Evolutionary conservation across 2,329 filamentous ascomycete species (phyloP).

Genomic region (Cylindrodendrum hubeiense): DNA sequence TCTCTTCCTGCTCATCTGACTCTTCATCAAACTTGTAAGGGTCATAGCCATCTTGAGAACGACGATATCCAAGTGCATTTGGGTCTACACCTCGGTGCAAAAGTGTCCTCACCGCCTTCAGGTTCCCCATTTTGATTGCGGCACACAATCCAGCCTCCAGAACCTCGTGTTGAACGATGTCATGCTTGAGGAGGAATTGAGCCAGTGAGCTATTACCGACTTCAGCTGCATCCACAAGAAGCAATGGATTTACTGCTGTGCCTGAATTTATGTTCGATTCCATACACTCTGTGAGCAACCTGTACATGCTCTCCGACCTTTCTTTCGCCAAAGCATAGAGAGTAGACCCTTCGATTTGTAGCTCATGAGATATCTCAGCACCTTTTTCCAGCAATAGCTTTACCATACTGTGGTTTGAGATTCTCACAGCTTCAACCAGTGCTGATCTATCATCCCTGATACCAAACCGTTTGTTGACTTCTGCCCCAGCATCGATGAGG

Average conservation of each 20-base stretch:
- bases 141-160: not conserved
- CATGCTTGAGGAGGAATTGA: not conserved
- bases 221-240: not conserved
- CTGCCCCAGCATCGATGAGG: not conserved
- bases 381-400: not conserved
- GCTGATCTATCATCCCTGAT: not conserved
- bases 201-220: not conserved
- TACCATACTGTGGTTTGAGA: not conserved
- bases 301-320: not conserved
- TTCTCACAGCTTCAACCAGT: not conserved
- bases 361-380: not conserved
- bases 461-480: not conserved
- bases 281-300: not conserved
- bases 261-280: not conserved
- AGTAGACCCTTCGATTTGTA: not conserved
- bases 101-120: not conserved
- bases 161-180: not conserved
- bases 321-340: not conserved
- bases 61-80: slow-evolving; percentile 1
- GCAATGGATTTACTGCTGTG: not conserved
- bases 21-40: not conserved
- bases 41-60: not conserved
- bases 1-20: not conserved
- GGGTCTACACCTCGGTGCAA: slow-evolving; percentile 2
- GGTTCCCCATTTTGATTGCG: not conserved